phyloP scores from a whole-genome alignment of 2,329 filamentous ascomycete genomes.

The Fusarium floridanum region DNA sequence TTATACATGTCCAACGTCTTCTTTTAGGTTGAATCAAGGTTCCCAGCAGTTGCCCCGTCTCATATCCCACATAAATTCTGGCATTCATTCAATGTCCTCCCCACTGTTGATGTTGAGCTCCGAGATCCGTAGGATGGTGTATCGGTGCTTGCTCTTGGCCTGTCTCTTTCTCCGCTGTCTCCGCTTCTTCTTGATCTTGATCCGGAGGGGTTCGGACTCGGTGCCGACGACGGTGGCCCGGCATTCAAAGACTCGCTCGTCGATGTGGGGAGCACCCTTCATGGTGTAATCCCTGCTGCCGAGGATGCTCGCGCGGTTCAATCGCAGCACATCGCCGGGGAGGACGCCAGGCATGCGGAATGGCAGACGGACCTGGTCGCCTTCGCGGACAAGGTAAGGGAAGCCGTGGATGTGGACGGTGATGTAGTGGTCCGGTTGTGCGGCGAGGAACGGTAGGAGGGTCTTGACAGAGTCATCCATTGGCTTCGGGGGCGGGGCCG shows the following conservation, averaged over 20 bases:
- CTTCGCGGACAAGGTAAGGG: constrained; percentile 83
- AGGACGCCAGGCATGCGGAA: constrained; percentile 82
- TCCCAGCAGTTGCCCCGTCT: constrained; percentile 12
- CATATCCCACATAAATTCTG: constrained; percentile 19
- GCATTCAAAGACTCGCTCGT: constrained; percentile 87
- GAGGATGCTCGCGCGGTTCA: constrained; percentile 86
- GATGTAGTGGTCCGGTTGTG: constrained; percentile 83
- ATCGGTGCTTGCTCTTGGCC: constrained; percentile 90
- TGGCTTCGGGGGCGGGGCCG: constrained; percentile 50
- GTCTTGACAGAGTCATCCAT: constrained; percentile 68
- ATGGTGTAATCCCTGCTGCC: constrained; percentile 93
- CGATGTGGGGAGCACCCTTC: constrained; percentile 83
- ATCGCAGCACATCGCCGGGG: constrained; percentile 86
- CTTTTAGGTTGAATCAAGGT: constrained; percentile 21
- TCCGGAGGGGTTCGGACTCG: constrained; percentile 82
- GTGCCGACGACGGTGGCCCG: constrained; percentile 86
- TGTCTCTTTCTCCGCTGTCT: constrained; percentile 79
- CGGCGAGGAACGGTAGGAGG: constrained; percentile 77
- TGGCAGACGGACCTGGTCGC: constrained; percentile 81
- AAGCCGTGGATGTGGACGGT: constrained; percentile 83
- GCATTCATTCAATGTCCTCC: constrained; percentile 54
- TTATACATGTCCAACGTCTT: constrained; percentile 40
- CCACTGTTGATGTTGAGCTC: constrained; percentile 76
- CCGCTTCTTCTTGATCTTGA: constrained; percentile 86
- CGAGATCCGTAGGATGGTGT: constrained; percentile 86